Base-by-base conservation (phyloP, 345 rosid genomes). In the Zanthoxylum bungeanum region DNA sequence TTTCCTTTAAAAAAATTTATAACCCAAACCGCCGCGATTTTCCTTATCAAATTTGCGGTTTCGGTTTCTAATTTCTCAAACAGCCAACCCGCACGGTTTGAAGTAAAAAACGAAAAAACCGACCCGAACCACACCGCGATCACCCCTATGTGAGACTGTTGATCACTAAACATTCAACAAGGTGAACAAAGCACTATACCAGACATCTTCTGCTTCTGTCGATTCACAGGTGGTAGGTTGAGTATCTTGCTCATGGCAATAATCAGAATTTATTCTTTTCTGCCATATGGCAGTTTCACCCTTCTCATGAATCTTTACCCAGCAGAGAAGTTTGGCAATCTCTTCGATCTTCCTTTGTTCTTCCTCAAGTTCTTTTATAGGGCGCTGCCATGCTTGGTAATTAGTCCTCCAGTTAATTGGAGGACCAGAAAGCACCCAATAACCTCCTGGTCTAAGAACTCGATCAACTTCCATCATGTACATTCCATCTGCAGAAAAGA, bases 401-500 rank as follows among this genome's bases (percentile, higher is more conserved):
- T 82, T 74, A 51, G 31, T 80, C 75, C 66, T 87, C 91, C 89
- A 85, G 49, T 85, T 83, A 61, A 85, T 87, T 10, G 88, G 93
- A 51, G 91, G 91, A 36, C 89, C 91, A 28, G 89, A 85, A 63
- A 89, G 83, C 66, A 87, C 80, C 91, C 91, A 89, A 62, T 87
- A 89, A 59, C 93, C 91, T 42, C 91, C 93, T 24, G 89, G 88
- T 78, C 88, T 82, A 60, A 87, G 85, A 66, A 89, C 91, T 70
- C 91, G 84, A 74, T 89, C 93, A 1, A 89, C 85, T 79, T 89
- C 93, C 84, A 82, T 89, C 76, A 89, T 63, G 77, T 89, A 85
- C 70, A 76, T 82, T 69, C 93, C 91, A 77, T 81, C 93, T 89
- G 75, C 64, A 80, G 57, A 61, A n/a, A 64, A 9, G 39, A n/a